phyloP scores from a whole-genome alignment of 164 flowering plant species.

The Aristolochia fimbriata region DNA sequence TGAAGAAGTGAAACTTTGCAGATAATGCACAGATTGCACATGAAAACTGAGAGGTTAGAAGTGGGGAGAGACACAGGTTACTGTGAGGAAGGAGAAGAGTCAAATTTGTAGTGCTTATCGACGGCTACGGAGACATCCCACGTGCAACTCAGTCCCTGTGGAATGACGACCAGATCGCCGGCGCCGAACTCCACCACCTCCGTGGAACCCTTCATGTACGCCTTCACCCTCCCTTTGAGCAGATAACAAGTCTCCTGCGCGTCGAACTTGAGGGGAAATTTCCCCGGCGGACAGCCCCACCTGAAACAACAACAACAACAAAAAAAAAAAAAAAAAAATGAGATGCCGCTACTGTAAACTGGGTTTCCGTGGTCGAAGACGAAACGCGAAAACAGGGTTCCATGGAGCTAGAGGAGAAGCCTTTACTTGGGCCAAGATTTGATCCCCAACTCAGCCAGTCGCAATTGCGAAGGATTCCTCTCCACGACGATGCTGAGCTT shows the following conservation, averaged over 20 bases:
- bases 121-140: conserved; percentile 70
- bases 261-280: conserved; percentile 69
- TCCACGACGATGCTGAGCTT: conserved; percentile 52
- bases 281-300: conserved; percentile 91
- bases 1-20: background rate
- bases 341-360: background rate
- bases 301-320: conserved; percentile 18
- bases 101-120: conserved; percentile 69
- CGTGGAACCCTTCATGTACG: conserved; percentile 38
- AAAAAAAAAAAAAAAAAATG: background rate
- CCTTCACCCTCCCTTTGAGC: conserved; percentile 73
- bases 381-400: too few species aligned
- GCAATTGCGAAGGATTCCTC: conserved; percentile 45
- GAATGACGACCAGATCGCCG: conserved; percentile 46
- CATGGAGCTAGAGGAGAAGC: background rate
- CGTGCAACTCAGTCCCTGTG: conserved; percentile 57
- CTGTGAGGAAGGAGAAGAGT: conserved; percentile 20
- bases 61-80: background rate
- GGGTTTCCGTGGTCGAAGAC: too few species aligned
- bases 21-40: too few species aligned
- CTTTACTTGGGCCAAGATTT: conserved; percentile 90
- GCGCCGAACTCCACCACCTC: conserved; percentile 72
- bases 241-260: conserved; percentile 81
- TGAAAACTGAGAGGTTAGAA: background rate
- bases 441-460: conserved; percentile 56